A percentile compares a stretch with the other conserved stretches of the same genome.
phyloP scores from a whole-genome alignment of 139 green algal species.

The Chlamydomonas sphaeroides region DNA sequence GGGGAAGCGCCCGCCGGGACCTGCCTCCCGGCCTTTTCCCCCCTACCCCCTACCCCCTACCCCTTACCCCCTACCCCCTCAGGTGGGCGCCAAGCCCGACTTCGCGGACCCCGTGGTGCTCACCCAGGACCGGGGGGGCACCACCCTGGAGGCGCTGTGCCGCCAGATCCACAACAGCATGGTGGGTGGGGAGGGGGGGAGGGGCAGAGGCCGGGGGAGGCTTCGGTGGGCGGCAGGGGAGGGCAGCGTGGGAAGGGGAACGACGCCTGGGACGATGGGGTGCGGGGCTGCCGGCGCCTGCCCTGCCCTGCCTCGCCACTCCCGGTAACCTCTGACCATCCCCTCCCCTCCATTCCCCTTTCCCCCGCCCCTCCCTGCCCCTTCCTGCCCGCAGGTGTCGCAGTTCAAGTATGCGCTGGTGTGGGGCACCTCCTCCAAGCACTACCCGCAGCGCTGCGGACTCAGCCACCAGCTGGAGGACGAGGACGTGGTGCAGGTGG shows the following conservation, averaged over 20 bases:
- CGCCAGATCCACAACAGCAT: conserved; percentile 86
- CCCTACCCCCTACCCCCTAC: background rate
- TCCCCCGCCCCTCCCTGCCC: conserved; percentile 77
- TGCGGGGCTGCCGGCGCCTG: background rate
- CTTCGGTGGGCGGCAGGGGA: too few species aligned
- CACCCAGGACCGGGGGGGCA: conserved; percentile 89
- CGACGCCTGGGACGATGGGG: background rate
- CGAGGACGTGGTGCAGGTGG: conserved; percentile 88
- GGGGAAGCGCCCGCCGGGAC: too few species aligned
- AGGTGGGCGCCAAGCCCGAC: conserved; percentile 90
- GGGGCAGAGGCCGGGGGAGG: background rate
- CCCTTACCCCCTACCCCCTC: background rate
- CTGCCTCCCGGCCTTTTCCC: too few species aligned
- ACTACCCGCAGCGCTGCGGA: conserved; percentile 92
- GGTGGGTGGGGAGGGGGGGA: conserved; percentile 59
- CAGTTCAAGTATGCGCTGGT: conserved; percentile 97
- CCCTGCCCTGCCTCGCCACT: too few species aligned
- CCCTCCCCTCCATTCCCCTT: conserved; percentile 79
- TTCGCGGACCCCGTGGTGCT: conserved; percentile 95
- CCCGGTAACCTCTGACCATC: too few species aligned
- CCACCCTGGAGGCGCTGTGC: conserved; percentile 86
- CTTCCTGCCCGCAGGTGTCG: too few species aligned
- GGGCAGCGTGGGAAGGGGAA: too few species aligned
- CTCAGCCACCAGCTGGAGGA: conserved; percentile 64
- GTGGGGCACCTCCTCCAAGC: conserved; percentile 94